Evolutionary conservation across 116 monocot genomes (phyloP), one percentile per base, ranked within the genome.

Genomic region (Cymodocea nodosa): DNA sequence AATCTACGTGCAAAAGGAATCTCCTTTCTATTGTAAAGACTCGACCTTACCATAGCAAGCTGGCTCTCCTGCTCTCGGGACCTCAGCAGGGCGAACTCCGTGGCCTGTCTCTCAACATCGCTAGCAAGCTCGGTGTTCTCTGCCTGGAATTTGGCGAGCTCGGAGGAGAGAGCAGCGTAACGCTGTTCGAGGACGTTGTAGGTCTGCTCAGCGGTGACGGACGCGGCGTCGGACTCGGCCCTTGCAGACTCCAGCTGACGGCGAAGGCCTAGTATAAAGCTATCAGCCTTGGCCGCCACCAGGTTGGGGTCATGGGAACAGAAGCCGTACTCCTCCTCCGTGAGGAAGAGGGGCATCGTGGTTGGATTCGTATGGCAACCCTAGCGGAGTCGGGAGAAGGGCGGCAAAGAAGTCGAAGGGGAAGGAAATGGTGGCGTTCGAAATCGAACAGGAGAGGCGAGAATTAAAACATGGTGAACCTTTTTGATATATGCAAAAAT

Each of bases 161-260:
- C 95, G 23, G 77, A 70, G 55, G 81, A 90, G 39, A 95, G 81
- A 16, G 76, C 15, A 25, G 67, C 63, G 62, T 85, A 90, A 9
- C 83, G 77, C 78, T 90, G 90, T 82, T 95, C 95, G 34, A 90
- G 76, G 52, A 90, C 53, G 35, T 83, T 73, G 73, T 81, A 87
- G 73, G 83, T 85, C 68, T 95, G 95, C 65, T 95, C 95, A 15
- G 87, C 74, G n/a, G 90, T 78, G 59, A 95, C 87, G 61, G 85
- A 68, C 22, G 87, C 77, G 49, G 95, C 95, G 59, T 95, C 95
- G 62, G 90, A 74, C 77, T 87, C 85, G 0, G 90, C 90, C 5
- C 75, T 74, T 23, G 78, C 87, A 10, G 87, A 82, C 63, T 95
- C 95, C 49, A 95, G 75, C 80, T 95, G 95, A 20, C 77, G 79